Evolutionary conservation across 768 basidiomycete genomes (phyloP).

Genomic region (Rossbeevera mucosa): DNA sequence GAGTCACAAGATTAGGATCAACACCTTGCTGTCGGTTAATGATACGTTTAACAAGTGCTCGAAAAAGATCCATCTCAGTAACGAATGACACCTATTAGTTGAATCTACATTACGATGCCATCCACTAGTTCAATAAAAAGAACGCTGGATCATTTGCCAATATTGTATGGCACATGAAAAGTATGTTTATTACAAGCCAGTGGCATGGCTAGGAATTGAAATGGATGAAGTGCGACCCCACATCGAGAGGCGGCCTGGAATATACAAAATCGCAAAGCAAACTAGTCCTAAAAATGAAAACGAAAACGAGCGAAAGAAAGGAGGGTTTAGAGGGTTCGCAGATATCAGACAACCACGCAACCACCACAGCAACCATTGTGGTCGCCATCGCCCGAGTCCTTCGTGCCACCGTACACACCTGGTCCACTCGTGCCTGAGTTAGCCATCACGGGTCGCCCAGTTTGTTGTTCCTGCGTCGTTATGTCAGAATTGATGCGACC

Average conservation of each 20-base stretch:
- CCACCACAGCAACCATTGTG: constrained; percentile 60
- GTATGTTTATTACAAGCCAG: constrained; percentile 24
- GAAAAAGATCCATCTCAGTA: constrained; percentile 26
- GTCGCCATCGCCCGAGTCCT: constrained; percentile 49
- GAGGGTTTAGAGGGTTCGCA: not conserved
- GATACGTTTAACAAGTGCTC: constrained; percentile 6
- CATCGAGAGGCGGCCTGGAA: constrained; percentile 4
- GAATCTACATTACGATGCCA: not conserved
- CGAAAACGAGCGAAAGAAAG: constrained; percentile 8
- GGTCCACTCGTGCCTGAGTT: constrained; percentile 40
- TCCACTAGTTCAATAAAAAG: constrained; percentile 1
- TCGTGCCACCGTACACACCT: constrained; percentile 44
- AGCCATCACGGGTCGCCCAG: constrained; percentile 60
- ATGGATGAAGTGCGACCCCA: constrained; percentile 2
- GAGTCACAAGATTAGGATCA: constrained; percentile 9
- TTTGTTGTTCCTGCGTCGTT: constrained; percentile 62
- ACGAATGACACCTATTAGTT: not conserved
- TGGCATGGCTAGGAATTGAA: constrained; percentile 5
- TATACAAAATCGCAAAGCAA: constrained; percentile 15
- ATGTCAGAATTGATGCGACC: constrained; percentile 8
- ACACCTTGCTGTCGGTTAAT: not conserved
- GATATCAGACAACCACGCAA: constrained; percentile 53
- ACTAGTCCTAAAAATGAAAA: not conserved
- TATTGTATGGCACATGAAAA: not conserved
- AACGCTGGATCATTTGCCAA: not conserved